Base-by-base conservation (phyloP, 768 basidiomycete genomes). In the Amanita brunnescens region DNA sequence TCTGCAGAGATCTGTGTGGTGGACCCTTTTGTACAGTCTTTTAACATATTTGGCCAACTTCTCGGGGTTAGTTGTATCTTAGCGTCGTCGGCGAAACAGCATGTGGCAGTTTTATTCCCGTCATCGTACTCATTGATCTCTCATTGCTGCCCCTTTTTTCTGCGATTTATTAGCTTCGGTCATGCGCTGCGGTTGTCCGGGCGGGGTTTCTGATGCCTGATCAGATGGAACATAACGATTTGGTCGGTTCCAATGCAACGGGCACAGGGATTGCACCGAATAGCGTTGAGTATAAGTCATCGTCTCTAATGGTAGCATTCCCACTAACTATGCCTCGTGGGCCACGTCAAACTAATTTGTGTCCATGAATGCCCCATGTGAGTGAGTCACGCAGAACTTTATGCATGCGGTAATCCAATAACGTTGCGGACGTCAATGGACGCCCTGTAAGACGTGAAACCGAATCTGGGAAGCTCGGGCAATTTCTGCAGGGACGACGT, bases 1-100 rank as follows among this genome's bases (percentile, higher is more conserved):
- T 37, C 26, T 35, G n/a, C 13, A 26, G 10, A 51, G 38, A 43
- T 43, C 39, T 44, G 50, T 43, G 50, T 23, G 33, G 33, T 44
- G 50, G 35, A 44, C 21, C 14, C 21, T 16, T 42, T 44, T 51
- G 50, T 51, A 51, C 33, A 26, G 20, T 34, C 50, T 51, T 29
- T 40, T 51, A 8, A 44, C 50, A 16, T 24, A 30, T 33, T 23
- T 51, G 30, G 50, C 42, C 50, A 10, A 37, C 41, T 51, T 51
- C 50, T 44, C 32, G 33, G 41, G 34, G 50, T 43, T 51, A 43
- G 50, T 44, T 44, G 50, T 51, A 51, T 44, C 50, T 40, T 51
- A 51, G 41, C 30, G 14, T 51, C 49, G 26, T 34, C 41, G 49
- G 38, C 14, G 38, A 51, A 43, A 35, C 40, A 43, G 42, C 50